Conservation (phyloP, 2,329 filamentous ascomycete species). For the Mycosphaerella sp. region DNA sequence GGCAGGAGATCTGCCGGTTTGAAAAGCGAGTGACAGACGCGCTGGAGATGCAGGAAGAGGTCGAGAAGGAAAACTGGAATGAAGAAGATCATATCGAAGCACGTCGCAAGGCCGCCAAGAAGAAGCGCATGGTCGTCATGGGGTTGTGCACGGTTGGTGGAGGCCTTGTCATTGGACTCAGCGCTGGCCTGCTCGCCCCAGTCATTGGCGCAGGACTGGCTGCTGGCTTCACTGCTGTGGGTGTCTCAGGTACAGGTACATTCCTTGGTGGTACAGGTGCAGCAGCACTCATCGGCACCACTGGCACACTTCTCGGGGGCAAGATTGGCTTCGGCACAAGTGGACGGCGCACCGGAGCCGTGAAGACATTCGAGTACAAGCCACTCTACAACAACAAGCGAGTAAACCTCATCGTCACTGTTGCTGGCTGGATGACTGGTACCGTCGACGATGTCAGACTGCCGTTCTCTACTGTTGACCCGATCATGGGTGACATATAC, state of each 20-base stretch:
- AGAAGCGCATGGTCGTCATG: constrained; percentile 87
- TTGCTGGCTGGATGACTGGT: constrained; percentile 97
- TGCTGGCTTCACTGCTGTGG: constrained; percentile 91
- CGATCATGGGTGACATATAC: constrained; percentile 97
- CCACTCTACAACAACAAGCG: constrained; percentile 97
- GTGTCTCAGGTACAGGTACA: constrained; percentile 77
- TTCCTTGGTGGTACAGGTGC: constrained; percentile 90
- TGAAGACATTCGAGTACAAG: constrained; percentile 94
- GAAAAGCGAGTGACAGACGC: constrained; percentile 97
- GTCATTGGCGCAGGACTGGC: constrained; percentile 91
- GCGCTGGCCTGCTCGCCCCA: constrained; percentile 83
- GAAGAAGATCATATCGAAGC: constrained; percentile 90
- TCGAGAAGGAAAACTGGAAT: constrained; percentile 95
- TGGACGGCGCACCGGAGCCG: constrained; percentile 79
- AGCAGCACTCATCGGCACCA: constrained; percentile 87
- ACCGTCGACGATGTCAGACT: constrained; percentile 94
- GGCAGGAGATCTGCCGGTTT: constrained; percentile 92
- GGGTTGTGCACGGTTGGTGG: constrained; percentile 93
- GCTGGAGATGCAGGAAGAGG: constrained; percentile 92
- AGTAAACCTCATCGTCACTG: constrained; percentile 89
- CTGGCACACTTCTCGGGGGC: constrained; percentile 77
- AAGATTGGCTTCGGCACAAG: constrained; percentile 81
- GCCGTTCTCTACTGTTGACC: constrained; percentile 92
- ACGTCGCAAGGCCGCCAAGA: constrained; percentile 73
- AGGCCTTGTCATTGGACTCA: constrained; percentile 89